Evolutionary conservation across 306 rosid genomes (phyloP), one percentile per base, ranked within the genome.

Genomic region (Lotus japonicus): DNA sequence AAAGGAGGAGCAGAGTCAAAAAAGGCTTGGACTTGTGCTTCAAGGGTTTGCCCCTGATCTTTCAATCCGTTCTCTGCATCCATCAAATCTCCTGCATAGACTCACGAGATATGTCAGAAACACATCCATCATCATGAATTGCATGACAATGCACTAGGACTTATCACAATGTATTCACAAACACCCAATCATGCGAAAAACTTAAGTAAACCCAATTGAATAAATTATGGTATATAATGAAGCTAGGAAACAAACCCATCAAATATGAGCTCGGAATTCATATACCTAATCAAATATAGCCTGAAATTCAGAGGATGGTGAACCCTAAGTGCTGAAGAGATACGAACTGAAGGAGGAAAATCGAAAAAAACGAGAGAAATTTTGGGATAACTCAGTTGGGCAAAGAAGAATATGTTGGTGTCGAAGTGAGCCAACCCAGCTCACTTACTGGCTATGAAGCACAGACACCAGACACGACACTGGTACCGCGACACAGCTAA

Each of bases 1-100:
- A 88, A 52, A 55, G 98, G 89, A 62, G 97, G 98, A 80, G 98
- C 97, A 2, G 94, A 90, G 58, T 83, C 87, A 44, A 88, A 90
- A 76, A 92, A 92, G 9, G 96, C 65, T 45, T 84, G 77, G 59
- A 85, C 80, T 80, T 80, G 85, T 18, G 79, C 68, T 72, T 80
- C 85, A 46, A 82, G 69, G 33, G 72, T 61, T 73, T 84, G 66
- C 65, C 31, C 77, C 1, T 62, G 28, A 64, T 54, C 71, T 59
- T 80, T 80, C 48, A 19, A 15, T 80, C 72, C 83, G 42, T 71
- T 78, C 23, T 48, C 16, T 11, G 56, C 59, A 78, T 84, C 91
- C 98, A 92, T 92, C 58, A 65, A 57, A 55, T 46, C 51, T 0
- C 82, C 80, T 83, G 48, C 77, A 71, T 56, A 51, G 31, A 59